A percentile compares a stretch with the other conserved stretches of the same genome.
phyloP scores from a whole-genome alignment of 2,329 filamentous ascomycete species.

The Diaporthe amygdali region DNA sequence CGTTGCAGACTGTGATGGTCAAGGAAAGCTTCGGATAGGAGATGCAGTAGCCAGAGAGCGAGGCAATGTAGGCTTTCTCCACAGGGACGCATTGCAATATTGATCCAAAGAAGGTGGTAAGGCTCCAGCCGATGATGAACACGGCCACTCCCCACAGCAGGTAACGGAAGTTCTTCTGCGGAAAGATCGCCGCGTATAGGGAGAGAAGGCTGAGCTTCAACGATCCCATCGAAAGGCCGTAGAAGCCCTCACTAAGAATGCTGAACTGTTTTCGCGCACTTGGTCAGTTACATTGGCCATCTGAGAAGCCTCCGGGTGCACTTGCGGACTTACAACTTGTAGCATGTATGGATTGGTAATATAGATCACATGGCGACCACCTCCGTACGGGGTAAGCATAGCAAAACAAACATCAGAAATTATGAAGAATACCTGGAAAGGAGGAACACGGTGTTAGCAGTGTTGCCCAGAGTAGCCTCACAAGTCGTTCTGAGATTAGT shows the following conservation, averaged over 20 bases:
- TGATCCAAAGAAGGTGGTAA: slow-evolving; percentile 3
- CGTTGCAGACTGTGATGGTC: not conserved
- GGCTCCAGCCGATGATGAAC: slow-evolving; percentile 2
- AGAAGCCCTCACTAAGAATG: slow-evolving; percentile 5
- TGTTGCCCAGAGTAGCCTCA: not conserved
- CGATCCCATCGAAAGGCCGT: slow-evolving; percentile 1
- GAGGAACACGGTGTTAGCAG: not conserved
- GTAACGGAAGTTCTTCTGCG: not conserved
- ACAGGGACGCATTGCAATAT: slow-evolving; percentile 17
- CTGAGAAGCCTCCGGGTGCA: too few relatives aligned
- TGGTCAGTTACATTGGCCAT: too few relatives aligned
- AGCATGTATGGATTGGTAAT: not conserved
- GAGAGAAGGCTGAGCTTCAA: slow-evolving; percentile 17
- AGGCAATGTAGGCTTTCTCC: not conserved
- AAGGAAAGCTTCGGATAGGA: not conserved
- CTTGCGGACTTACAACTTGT: slow-evolving; percentile 1
- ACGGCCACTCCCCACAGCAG: not conserved
- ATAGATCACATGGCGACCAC: slow-evolving; percentile 6
- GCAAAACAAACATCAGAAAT: not conserved
- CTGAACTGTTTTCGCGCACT: not conserved
- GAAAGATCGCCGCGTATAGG: slow-evolving; percentile 16
- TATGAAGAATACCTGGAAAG: slow-evolving; percentile 9
- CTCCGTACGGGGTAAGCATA: slow-evolving; percentile 8
- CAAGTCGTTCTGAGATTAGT: not conserved
- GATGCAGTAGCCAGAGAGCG: not conserved